phyloP scores from a whole-genome alignment of 129 eudicot genomes.

The Artemisia tridentata region DNA sequence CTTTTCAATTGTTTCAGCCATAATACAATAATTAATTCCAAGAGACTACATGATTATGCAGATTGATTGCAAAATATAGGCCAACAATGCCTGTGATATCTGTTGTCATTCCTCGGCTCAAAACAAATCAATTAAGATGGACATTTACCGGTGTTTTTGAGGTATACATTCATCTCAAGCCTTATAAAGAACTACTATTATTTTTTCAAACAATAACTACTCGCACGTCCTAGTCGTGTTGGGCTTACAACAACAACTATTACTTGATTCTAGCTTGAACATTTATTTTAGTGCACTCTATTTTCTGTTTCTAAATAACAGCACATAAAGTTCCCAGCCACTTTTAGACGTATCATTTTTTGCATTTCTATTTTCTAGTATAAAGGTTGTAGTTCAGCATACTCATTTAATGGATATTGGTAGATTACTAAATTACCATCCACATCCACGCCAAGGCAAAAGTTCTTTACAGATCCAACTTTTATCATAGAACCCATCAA shows the following conservation, averaged over 20 bases:
- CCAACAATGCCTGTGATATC: constrained; percentile 93
- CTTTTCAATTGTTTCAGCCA: background rate
- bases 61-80: constrained; percentile 87
- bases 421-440: too few relatives aligned
- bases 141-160: constrained; percentile 82
- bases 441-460: too few relatives aligned
- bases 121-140: constrained; percentile 87
- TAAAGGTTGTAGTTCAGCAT: constrained; percentile 11
- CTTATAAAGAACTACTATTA: background rate
- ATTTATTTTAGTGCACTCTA: background rate
- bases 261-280: constrained; percentile 5
- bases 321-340: background rate
- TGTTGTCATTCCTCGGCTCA: constrained; percentile 78
- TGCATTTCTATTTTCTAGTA: background rate
- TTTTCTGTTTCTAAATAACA: background rate
- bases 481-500: too few relatives aligned
- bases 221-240: too few relatives aligned
- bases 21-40: background rate
- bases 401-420: background rate
- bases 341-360: background rate
- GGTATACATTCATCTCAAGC: constrained; percentile 40
- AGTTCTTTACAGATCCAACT: too few relatives aligned
- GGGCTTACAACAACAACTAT: background rate
- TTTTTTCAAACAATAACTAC: too few relatives aligned
- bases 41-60: constrained; percentile 32